Evolutionary conservation across 768 basidiomycete genomes (phyloP), one percentile per base, ranked within the genome.

Genomic region (Russula ochroleuca): DNA sequence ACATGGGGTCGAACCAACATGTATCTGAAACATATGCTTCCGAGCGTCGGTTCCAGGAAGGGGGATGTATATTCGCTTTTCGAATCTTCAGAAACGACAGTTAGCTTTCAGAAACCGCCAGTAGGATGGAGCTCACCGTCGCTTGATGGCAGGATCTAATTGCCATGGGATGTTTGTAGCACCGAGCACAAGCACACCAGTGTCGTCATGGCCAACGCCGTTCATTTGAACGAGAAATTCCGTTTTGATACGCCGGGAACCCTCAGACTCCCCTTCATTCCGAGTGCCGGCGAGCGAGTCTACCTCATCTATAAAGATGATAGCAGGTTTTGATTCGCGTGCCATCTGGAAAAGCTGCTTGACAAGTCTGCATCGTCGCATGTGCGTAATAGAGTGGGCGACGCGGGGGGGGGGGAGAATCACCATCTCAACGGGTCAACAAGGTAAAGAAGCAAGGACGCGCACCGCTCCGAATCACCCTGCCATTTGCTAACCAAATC

Each of bases 111-210:
- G 28, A 49, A 23, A 52, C n/a, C 40, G 47, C 40, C 54, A 11
- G 52, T 3, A 17, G 49, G 23, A 31, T 35, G 13, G 35, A 43
- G 72, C 82, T 67, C 58, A 90, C 85, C 96, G 85, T 72, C 97
- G 88, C 75, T 98, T 98, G 78, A 98, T 98, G 49, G 96, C 96
- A 67, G 92, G 90, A 73, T 98, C 96, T 51, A 98, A 82, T 72
- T 94, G 92, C 96, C 96, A 98, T 2, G 97, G 97, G 57, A 98
- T 97, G 69, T 99, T 99, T 5, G 97, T 99, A 10, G 97, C 97
- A 35, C 95, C 97, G 23, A 99, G 82, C 10, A 98, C 94, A 21
- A 99, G 82, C 0, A 99, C 92, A 10, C 97, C 97, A 0, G 91
- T 91, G 74, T 97, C 95, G 64, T 99, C 97, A 71, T 98, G 93